These are phyloP conservation scores for Apium graveolens DNA, from an alignment of 129 eudicot species.

Conservation along the genomic window DNA sequence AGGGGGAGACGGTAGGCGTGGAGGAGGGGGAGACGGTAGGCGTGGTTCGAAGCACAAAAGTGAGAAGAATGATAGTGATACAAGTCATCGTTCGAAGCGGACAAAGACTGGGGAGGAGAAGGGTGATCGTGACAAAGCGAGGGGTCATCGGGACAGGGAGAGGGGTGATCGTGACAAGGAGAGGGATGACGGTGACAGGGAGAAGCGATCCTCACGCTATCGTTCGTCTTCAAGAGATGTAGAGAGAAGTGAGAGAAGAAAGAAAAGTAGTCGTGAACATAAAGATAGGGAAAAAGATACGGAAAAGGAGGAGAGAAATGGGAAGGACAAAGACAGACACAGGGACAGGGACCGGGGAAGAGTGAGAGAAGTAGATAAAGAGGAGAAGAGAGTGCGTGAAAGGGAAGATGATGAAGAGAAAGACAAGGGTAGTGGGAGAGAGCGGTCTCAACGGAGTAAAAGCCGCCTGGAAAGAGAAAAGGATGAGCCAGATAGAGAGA, in stretches of 20 bases:
- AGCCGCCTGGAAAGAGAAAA: constrained; percentile 44
- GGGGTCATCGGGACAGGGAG: neutral
- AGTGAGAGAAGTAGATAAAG: constrained; percentile 35
- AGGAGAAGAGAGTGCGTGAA: constrained; percentile 28
- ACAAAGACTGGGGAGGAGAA: constrained; percentile 37
- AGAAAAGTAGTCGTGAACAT: constrained; percentile 53
- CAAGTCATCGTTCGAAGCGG: constrained; percentile 38
- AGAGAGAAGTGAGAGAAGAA: constrained; percentile 53
- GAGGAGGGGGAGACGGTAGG: constrained; percentile 43
- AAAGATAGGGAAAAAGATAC: neutral
- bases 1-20: too few relatives aligned
- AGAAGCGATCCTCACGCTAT: constrained; percentile 53
- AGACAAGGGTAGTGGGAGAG: constrained; percentile 39
- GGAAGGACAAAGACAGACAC: constrained; percentile 26
- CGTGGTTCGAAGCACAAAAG: constrained; percentile 57
- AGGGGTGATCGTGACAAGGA: too few relatives aligned
- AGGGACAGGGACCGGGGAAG: constrained; percentile 30
- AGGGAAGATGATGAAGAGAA: constrained; percentile 36
- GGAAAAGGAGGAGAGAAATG: neutral
- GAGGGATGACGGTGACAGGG: constrained; percentile 15
- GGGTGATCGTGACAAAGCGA: neutral
- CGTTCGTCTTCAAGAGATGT: constrained; percentile 58
- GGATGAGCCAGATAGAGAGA: constrained; percentile 44
- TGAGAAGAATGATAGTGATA: constrained; percentile 36
- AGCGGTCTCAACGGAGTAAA: constrained; percentile 27